Percentiles rank a stretch among this genome's conserved stretches.
Evolutionary conservation across 805 yeast genomes (phyloP).

Genomic region (Saccharomycopsis lassenensis): DNA sequence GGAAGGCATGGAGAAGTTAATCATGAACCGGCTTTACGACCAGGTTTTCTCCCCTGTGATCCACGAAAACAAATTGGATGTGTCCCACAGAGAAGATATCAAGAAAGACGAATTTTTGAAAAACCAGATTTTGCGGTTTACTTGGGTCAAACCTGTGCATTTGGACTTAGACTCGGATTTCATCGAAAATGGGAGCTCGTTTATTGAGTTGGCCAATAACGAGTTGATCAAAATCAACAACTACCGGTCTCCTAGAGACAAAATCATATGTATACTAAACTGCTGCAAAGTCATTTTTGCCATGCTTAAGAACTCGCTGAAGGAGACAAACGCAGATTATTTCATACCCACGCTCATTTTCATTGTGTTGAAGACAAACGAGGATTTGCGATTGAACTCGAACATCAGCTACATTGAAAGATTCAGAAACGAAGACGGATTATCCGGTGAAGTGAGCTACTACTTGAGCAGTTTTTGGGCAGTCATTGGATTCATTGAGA

Average conservation of each 20-base stretch:
- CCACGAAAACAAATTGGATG: slow-evolving; percentile 29
- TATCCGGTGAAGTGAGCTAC: slow-evolving; percentile 83
- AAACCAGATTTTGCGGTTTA: slow-evolving; percentile 46
- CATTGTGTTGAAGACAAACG: slow-evolving; percentile 44
- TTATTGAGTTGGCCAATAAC: slow-evolving; percentile 52
- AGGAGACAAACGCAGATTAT: slow-evolving; percentile 77
- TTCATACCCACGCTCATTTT: slow-evolving; percentile 84
- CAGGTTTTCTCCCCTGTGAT: slow-evolving; percentile 68
- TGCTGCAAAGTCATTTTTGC: slow-evolving; percentile 91
- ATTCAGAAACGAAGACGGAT: slow-evolving; percentile 63
- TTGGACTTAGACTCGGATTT: slow-evolving; percentile 58
- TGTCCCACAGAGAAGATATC: slow-evolving; percentile 53
- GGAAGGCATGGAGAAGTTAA: slow-evolving; percentile 86
- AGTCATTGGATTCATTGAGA: slow-evolving; percentile 70
- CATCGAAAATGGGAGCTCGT: slow-evolving; percentile 39
- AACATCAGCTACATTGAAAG: slow-evolving; percentile 79
- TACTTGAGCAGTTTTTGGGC: slow-evolving; percentile 85
- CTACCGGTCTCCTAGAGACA: slow-evolving; percentile 91
- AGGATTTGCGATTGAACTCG: slow-evolving; percentile 38
- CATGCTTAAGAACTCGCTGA: slow-evolving; percentile 52
- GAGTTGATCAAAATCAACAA: slow-evolving; percentile 72
- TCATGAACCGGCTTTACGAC: slow-evolving; percentile 77
- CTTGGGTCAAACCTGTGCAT: slow-evolving; percentile 65
- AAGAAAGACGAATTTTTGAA: slow-evolving; percentile 43
- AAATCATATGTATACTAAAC: slow-evolving; percentile 81